Evolutionary conservation across 768 basidiomycete genomes (phyloP).

Genomic region (Leccinum subgranulosum): DNA sequence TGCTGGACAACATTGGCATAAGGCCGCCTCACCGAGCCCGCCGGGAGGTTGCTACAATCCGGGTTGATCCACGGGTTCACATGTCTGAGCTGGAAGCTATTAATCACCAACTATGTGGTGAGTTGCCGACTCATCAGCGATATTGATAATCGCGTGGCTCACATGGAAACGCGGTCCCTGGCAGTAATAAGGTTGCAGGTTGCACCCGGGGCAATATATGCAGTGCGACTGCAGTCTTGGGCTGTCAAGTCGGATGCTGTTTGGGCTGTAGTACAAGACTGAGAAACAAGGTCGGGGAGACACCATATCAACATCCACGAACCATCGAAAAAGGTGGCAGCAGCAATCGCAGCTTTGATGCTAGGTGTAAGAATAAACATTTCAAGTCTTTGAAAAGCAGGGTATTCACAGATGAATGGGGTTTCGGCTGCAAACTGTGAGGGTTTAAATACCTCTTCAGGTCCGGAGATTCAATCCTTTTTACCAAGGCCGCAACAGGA

Average conservation of each 20-base stretch:
- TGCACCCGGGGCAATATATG: not conserved
- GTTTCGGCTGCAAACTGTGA: not conserved
- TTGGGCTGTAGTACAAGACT: not conserved
- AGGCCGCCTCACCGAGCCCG: conserved; percentile 22
- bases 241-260: not conserved
- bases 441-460: not conserved
- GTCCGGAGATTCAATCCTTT: not conserved
- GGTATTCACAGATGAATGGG: not conserved
- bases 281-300: not conserved
- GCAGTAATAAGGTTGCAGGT: not conserved
- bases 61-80: conserved; percentile 44
- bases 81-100: conserved; percentile 55
- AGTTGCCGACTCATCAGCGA: not conserved
- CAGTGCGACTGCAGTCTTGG: not conserved
- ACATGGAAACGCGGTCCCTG: not conserved
- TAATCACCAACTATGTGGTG: not conserved
- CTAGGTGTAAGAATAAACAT: not conserved
- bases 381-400: not conserved
- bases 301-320: not conserved
- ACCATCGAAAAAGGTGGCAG: not conserved
- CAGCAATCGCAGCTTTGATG: not conserved
- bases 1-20: not conserved
- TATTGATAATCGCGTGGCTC: not conserved
- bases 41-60: too few relatives aligned
- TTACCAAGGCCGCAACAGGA: too few relatives aligned